A percentile compares a stretch with the other conserved stretches of the same genome.
Conservation (phyloP, 805 yeast species). For the Ogataea populi-albae region DNA sequence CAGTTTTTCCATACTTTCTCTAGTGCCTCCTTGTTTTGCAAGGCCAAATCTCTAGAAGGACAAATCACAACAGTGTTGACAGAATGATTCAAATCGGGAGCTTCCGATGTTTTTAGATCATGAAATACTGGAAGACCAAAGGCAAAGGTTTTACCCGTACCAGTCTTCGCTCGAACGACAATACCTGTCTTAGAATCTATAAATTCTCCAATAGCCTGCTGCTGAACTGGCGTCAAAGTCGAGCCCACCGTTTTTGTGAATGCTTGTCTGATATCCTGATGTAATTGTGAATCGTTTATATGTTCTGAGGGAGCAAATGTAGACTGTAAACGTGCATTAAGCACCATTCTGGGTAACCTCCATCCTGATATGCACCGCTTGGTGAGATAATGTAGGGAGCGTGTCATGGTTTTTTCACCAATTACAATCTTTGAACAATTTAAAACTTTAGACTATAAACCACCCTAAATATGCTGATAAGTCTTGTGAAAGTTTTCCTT, state of each 20-base stretch:
- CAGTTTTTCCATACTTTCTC: conserved; percentile 38
- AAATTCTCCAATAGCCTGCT: conserved; percentile 56
- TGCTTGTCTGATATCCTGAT: conserved; percentile 25
- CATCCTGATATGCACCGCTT: conserved; percentile 1
- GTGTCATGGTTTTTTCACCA: too few relatives aligned
- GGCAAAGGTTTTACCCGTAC: conserved; percentile 93
- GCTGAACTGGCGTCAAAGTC: conserved; percentile 68
- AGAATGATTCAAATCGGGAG: conserved; percentile 26
- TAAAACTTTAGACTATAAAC: too few relatives aligned
- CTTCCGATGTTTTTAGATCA: conserved; percentile 35
- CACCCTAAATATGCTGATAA: too few relatives aligned
- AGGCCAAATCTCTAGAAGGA: conserved; percentile 90
- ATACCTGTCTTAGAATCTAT: conserved; percentile 53
- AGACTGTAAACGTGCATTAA: conserved; percentile 8
- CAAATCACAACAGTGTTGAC: conserved; percentile 69
- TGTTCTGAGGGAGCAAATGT: conserved; percentile 13
- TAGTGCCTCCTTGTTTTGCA: conserved; percentile 71
- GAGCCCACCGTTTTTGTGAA: conserved; percentile 40
- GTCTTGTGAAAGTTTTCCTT: too few relatives aligned
- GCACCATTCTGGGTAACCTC: too few relatives aligned
- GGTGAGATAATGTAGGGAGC: too few relatives aligned
- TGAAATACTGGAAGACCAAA: conserved; percentile 80
- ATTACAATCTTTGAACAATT: too few relatives aligned
- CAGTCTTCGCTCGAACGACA: conserved; percentile 89
- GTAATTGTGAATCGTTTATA: conserved; percentile 28